Conservation (phyloP, 805 yeast genomes). For the Trichomonascus vanleenenianus region DNA sequence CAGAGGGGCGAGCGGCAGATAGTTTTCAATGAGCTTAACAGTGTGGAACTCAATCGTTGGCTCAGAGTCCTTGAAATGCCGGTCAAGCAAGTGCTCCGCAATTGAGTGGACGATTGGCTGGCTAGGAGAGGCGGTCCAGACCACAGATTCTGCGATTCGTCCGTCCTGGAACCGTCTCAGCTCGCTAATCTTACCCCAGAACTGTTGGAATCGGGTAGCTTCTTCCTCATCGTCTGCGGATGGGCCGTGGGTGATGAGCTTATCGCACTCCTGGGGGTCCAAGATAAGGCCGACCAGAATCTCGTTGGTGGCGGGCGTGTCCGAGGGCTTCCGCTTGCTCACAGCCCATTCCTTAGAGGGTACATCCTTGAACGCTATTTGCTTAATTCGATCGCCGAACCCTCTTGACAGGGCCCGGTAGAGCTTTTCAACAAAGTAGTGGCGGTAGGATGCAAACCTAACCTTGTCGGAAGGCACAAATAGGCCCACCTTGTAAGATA, state of each 20-base stretch:
- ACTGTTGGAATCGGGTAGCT: slow-evolving; percentile 60
- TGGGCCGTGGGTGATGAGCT: slow-evolving; percentile 84
- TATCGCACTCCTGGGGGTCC: slow-evolving; percentile 68
- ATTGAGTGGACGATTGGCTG: slow-evolving; percentile 63
- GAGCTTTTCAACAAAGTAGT: slow-evolving; percentile 54
- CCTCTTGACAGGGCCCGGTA: slow-evolving; percentile 40
- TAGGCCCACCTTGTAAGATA: not conserved
- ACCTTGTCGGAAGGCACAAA: slow-evolving; percentile 46
- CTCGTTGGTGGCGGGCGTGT: not conserved
- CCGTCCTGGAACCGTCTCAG: slow-evolving; percentile 92
- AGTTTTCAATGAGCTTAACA: slow-evolving; percentile 6
- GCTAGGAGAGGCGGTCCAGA: slow-evolving; percentile 56
- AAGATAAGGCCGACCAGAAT: slow-evolving; percentile 53
- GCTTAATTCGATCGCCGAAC: slow-evolving; percentile 42
- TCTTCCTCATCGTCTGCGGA: slow-evolving; percentile 49
- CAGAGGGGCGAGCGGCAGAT: slow-evolving; percentile 37
- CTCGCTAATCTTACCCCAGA: slow-evolving; percentile 87
- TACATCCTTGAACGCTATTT: slow-evolving; percentile 9
- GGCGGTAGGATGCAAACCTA: slow-evolving; percentile 60
- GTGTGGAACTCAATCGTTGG: slow-evolving; percentile 3
- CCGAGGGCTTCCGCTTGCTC: slow-evolving; percentile 8
- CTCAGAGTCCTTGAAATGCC: slow-evolving; percentile 42
- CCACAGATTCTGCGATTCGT: slow-evolving; percentile 79
- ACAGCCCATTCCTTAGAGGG: slow-evolving; percentile 8
- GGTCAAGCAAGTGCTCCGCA: slow-evolving; percentile 50